Evolutionary conservation across 2,329 filamentous ascomycete genomes (phyloP), one percentile per base, ranked within the genome.

Genomic region (Thermoascus crustaceus): DNA sequence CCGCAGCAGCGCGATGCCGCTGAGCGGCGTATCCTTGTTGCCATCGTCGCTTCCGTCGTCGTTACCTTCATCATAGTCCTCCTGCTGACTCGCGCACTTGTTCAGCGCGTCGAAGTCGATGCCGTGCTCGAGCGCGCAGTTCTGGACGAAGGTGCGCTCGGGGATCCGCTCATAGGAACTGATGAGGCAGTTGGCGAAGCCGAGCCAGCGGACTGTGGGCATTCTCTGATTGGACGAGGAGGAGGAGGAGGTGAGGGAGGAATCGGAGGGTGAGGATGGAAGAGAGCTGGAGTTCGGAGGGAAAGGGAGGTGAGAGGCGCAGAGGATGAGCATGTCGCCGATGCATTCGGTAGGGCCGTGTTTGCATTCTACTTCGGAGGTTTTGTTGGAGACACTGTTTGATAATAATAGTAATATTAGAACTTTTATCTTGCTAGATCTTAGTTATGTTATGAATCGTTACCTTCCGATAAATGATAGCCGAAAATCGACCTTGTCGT

Each of bases 241-340:
- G 7, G 36, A n/a, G n/a, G n/a, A n/a, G n/a, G n/a, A n/a, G n/a
- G n/a, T n/a, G n/a, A n/a, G n/a, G n/a, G n/a, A n/a, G n/a, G n/a
- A n/a, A n/a, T n/a, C n/a, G n/a, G n/a, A 7, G 8, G 41, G 38
- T 29, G 33, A 35, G 17, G 37, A 36, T 13, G 49, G 34, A 5
- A 44, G 33, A 8, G 44, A 30, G 27, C 48, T 42, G 17, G 49
- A 42, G 2, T 17, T 24, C 2, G 55, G 45, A 34, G 58, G 54
- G 40, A 65, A 66, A 14, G 64, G 66, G 8, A 91, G 72, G 44
- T 82, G 71, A 40, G 80, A 80, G 21, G 88, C 88, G 64, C 91
- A 98, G 32, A 98, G 81, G 58, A 94, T 82, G 60, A 98, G 71
- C 57, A 94, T 94, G 64, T 98, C 87, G 42, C 91, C 91, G 52